Percentiles rank a stretch among this genome's conserved stretches.
Evolutionary conservation across 2,329 filamentous ascomycete genomes (phyloP).

Genomic region (Ophiostoma tasmaniense): DNA sequence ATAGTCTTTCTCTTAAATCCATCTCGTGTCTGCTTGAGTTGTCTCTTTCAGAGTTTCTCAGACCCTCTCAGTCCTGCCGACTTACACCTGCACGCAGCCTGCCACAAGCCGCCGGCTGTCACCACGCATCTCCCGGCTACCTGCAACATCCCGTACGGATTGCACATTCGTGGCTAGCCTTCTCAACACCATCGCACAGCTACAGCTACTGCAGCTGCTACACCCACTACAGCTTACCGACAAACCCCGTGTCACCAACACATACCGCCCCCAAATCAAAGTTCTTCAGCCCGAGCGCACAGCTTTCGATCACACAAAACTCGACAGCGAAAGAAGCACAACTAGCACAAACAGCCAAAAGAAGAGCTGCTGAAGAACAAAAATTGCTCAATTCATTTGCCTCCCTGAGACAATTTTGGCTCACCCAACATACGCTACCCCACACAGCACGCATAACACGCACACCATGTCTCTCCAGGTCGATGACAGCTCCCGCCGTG

Average conservation of each 20-base stretch:
- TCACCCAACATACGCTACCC: not conserved
- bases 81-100: not conserved
- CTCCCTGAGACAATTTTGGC: not conserved
- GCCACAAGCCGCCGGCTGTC: not conserved
- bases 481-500: constrained; percentile 36
- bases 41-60: not conserved
- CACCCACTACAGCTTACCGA: not conserved
- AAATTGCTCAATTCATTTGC: not conserved
- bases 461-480: constrained; percentile 36
- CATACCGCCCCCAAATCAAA: not conserved
- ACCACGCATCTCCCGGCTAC: not conserved
- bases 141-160: not conserved
- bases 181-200: not conserved
- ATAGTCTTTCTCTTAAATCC: not conserved
- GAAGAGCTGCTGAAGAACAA: not conserved
- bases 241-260: not conserved
- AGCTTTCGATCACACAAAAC: not conserved
- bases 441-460: not conserved
- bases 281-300: not conserved
- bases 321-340: not conserved
- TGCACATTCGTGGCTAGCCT: not conserved
- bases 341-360: not conserved
- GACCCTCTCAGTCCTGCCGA: not conserved
- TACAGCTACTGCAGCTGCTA: not conserved
- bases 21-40: not conserved